phyloP scores from a whole-genome alignment of 768 basidiomycete species.

The Leccinellum luteum region DNA sequence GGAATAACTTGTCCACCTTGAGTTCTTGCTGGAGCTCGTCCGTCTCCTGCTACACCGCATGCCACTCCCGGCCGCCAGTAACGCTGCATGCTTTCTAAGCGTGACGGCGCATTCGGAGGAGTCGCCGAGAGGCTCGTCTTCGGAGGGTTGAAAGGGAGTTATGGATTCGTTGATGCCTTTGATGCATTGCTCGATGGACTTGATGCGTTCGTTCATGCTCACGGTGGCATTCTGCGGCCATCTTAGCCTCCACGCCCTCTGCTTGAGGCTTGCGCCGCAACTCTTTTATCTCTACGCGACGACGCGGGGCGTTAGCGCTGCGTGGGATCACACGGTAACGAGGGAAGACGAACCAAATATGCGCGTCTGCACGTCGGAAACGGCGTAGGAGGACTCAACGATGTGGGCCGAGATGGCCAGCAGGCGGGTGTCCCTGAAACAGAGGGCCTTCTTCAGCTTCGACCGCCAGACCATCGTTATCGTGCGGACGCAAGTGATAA shows the following conservation, averaged over 20 bases:
- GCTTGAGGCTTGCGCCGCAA: conserved; percentile 83
- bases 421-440: conserved; percentile 65
- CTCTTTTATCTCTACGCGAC: conserved; percentile 83
- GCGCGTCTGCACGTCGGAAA: conserved; percentile 88
- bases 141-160: conserved; percentile 51
- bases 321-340: neutral
- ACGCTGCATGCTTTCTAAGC: conserved; percentile 69
- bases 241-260: conserved; percentile 47
- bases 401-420: conserved; percentile 82
- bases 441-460: conserved; percentile 25
- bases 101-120: conserved; percentile 41
- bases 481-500: conserved; percentile 8
- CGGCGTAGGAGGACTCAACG: conserved; percentile 81
- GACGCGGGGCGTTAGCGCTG: conserved; percentile 16
- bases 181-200: conserved; percentile 69
- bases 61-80: conserved; percentile 82
- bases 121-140: conserved; percentile 48
- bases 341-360: conserved; percentile 64
- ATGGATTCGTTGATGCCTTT: conserved; percentile 65
- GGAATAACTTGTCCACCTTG: conserved; percentile 96
- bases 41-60: conserved; percentile 73
- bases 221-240: conserved; percentile 72
- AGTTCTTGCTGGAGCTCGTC: conserved; percentile 85
- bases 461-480: conserved; percentile 27
- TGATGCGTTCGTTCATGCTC: conserved; percentile 74